Percentiles rank a stretch among this genome's conserved stretches.
These are phyloP conservation scores for Collariella sp. DNA, from an alignment of 495 filamentous ascomycete species.

Conservation along the genomic window DNA sequence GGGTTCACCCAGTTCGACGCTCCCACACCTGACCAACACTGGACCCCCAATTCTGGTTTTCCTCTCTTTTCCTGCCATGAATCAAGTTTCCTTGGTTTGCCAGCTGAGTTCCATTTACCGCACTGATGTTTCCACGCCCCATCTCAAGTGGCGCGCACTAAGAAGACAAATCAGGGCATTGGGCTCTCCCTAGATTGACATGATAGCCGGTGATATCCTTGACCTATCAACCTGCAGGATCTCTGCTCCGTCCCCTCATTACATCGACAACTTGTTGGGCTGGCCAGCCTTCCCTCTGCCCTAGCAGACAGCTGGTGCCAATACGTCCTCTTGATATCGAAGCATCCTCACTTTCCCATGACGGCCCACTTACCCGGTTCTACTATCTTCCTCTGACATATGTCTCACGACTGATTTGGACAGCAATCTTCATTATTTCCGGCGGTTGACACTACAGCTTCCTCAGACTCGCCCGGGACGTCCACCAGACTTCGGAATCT, in stretches of 20 bases:
- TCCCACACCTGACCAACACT: no score
- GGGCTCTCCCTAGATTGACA: slow-evolving; percentile 24
- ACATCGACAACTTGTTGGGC: slow-evolving; percentile 14
- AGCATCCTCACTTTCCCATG: slow-evolving; percentile 21
- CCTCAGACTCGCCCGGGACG: slow-evolving; percentile 7
- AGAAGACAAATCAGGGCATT: slow-evolving; percentile 1
- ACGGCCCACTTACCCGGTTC: slow-evolving; percentile 29
- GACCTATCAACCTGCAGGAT: slow-evolving; percentile 23
- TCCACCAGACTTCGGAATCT: slow-evolving; percentile 6
- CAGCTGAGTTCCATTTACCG: slow-evolving; percentile 21
- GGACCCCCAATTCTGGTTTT: no score
- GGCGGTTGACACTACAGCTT: slow-evolving; percentile 4
- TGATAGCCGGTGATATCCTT: slow-evolving; percentile 25
- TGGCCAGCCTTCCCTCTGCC: slow-evolving; percentile 15
- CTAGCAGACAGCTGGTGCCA: slow-evolving; percentile 13
- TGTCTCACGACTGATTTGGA: slow-evolving; percentile 19
- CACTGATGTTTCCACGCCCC: slow-evolving; percentile 12
- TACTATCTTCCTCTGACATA: slow-evolving; percentile 31
- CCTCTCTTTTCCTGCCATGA: no score
- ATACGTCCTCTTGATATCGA: slow-evolving; percentile 23
- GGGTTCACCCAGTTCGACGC: not conserved
- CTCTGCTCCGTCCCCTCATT: slow-evolving; percentile 14
- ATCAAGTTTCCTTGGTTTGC: slow-evolving; percentile 21
- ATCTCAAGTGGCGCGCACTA: slow-evolving; percentile 7
- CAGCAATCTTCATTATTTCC: slow-evolving; percentile 6